Evolutionary conservation across 1,139 yeast genomes (phyloP).

Genomic region (Yamadazyma triangularis): DNA sequence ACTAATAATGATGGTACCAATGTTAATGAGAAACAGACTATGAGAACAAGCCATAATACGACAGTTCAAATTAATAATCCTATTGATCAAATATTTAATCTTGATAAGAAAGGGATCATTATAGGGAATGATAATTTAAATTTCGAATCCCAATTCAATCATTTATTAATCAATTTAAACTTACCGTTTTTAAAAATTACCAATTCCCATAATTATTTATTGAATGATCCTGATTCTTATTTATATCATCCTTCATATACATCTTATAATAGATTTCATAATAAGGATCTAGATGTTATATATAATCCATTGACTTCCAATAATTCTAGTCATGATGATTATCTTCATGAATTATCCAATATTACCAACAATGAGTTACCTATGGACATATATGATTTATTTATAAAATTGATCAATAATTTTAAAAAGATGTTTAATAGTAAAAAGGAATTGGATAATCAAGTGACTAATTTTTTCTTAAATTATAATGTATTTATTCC

Average conservation of each 20-base stretch:
- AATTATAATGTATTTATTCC: slow-evolving; percentile 57
- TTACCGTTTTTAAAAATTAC: slow-evolving; percentile 45
- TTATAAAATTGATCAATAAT: slow-evolving; percentile 43
- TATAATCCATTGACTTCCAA: slow-evolving; percentile 41
- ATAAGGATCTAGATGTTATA: slow-evolving; percentile 37
- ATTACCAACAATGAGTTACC: slow-evolving; percentile 27
- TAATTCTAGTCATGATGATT: slow-evolving; percentile 17
- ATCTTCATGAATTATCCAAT: slow-evolving; percentile 14
- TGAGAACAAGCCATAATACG: slow-evolving; percentile 6
- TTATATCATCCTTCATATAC: slow-evolving; percentile 40
- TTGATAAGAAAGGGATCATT: slow-evolving; percentile 41
- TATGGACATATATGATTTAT: slow-evolving; percentile 40
- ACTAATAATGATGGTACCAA: slow-evolving; percentile 1
- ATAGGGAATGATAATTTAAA: slow-evolving; percentile 48
- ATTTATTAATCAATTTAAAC: slow-evolving; percentile 40
- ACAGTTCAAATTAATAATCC: slow-evolving; percentile 39
- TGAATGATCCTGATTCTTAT: slow-evolving; percentile 43
- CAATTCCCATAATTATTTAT: slow-evolving; percentile 41
- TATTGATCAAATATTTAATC: slow-evolving; percentile 45
- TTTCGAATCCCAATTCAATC: slow-evolving; percentile 47
- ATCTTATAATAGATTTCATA: slow-evolving; percentile 36
- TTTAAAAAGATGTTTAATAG: slow-evolving; percentile 41
- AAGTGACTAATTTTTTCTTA: slow-evolving; percentile 50
- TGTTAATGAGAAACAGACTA: slow-evolving; percentile 3
- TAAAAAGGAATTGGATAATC: slow-evolving; percentile 48